Evolutionary conservation across 257 asterid species (phyloP), one percentile per base, ranked within the genome.

Genomic region (Solanum neorickii): DNA sequence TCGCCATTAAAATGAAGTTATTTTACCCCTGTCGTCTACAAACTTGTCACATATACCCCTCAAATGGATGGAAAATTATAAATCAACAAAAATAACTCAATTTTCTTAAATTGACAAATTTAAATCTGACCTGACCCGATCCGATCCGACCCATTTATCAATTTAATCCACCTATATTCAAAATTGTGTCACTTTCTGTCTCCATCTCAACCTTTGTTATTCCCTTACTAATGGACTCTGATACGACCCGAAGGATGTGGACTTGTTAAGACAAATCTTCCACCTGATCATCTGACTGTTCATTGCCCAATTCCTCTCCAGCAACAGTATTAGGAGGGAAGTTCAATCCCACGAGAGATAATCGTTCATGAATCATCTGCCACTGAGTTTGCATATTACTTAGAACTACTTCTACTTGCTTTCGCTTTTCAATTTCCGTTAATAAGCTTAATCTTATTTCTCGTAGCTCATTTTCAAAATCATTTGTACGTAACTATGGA

Each of bases 381-480:
- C 99, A 97, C 83, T 92, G 96, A 82, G 88, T 91, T 91, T 87
- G 93, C 92, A 92, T 88, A 76, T 42, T 88, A 42, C 70, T 89
- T 86, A 95, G 91, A 82, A 92, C 84, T 92, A 95, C 99, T 90
- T 97, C 99, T 37, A 96, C 95, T 90, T 93, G 95, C 89, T 92
- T 96, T 88, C 98, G 91, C 93, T 92, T 92, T 83, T 97, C 99
- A 86, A 94, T 93, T 94, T 97, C 99, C 92, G 87, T 90, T 92
- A 97, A 89, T 85, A 97, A 92, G 90, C 91, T 90, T 93, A 93
- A 86, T 90, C 93, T 93, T 72, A 93, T 91, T 87, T 93, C 99
- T 82, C 92, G 92, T 87, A 96, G 69, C 88, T 97, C 99, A 88
- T 87, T 92, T 90, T 96, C 99, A 76, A 92, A 41, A 86, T 96